These are phyloP conservation scores for Millerago galiae DNA, from an alignment of 805 yeast genomes.

Conservation along the genomic window DNA sequence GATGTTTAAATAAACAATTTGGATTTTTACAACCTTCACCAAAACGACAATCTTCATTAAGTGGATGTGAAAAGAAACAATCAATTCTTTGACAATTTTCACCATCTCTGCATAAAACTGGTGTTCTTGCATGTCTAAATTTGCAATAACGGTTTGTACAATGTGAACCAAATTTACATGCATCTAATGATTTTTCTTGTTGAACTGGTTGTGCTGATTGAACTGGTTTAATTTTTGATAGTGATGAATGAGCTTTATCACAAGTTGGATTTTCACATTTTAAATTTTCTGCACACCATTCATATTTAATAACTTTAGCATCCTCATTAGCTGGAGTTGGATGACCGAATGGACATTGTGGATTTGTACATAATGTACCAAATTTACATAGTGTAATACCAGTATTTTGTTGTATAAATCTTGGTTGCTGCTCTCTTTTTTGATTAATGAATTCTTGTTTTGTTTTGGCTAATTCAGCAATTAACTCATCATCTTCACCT, in stretches of 20 bases:
- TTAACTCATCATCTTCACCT: slow-evolving; percentile 71
- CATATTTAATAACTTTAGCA: slow-evolving; percentile 58
- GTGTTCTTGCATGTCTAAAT: slow-evolving; percentile 75
- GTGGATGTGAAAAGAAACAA: slow-evolving; percentile 79
- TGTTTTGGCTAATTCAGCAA: slow-evolving; percentile 60
- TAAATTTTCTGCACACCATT: slow-evolving; percentile 74
- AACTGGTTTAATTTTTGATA: slow-evolving; percentile 40
- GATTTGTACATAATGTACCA: slow-evolving; percentile 70
- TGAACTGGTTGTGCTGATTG: slow-evolving; percentile 24
- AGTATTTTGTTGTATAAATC: slow-evolving; percentile 26
- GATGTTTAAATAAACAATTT: slow-evolving; percentile 71
- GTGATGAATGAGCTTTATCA: slow-evolving; percentile 77
- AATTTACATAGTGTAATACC: slow-evolving; percentile 68
- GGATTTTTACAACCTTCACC: slow-evolving; percentile 69
- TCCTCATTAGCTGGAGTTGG: slow-evolving; percentile 81
- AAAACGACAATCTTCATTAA: slow-evolving; percentile 73
- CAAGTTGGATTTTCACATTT: slow-evolving; percentile 58
- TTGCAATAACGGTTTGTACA: slow-evolving; percentile 79
- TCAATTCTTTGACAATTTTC: slow-evolving; percentile 70
- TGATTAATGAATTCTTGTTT: slow-evolving; percentile 43
- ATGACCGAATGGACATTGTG: slow-evolving; percentile 81
- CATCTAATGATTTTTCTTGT: slow-evolving; percentile 56
- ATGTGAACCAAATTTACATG: slow-evolving; percentile 70
- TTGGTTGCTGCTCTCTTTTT: slow-evolving; percentile 24
- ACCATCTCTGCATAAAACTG: slow-evolving; percentile 77